These are phyloP conservation scores for Gynochthodes officinalis DNA, from an alignment of 257 asterid species.

Conservation along the genomic window DNA sequence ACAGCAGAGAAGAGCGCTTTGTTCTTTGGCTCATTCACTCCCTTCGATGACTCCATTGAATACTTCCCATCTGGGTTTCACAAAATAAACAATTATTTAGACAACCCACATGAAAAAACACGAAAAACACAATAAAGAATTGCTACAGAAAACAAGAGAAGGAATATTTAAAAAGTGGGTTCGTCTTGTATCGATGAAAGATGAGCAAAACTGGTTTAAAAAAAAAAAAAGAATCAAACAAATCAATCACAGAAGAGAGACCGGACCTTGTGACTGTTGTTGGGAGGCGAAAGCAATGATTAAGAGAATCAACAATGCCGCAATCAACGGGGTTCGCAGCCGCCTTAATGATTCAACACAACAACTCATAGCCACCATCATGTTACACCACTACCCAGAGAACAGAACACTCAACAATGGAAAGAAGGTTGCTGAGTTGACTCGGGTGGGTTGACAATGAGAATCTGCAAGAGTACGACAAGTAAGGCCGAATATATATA, in stretches of 20 bases:
- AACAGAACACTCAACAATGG: background rate
- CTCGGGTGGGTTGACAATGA: background rate
- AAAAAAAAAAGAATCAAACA: background rate
- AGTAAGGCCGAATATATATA: background rate
- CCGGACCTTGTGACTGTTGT: constrained; percentile 2
- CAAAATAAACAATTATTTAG: background rate
- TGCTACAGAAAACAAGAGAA: background rate
- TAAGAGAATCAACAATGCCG: constrained; percentile 8
- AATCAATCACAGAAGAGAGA: background rate
- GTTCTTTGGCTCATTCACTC: constrained; percentile 6
- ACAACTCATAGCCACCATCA: constrained; percentile 8
- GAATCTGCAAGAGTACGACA: background rate
- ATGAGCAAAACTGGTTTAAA: background rate
- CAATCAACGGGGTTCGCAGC: constrained; percentile 2
- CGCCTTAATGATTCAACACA: constrained; percentile 1
- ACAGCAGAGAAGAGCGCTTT: constrained; percentile 1
- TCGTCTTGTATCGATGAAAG: background rate
- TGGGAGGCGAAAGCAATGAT: constrained; percentile 6
- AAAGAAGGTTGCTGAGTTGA: constrained; percentile 6
- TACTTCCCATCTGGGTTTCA: constrained; percentile 8
- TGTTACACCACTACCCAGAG: background rate
- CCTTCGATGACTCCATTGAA: constrained; percentile 1
- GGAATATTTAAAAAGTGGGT: background rate
- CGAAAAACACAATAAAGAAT: background rate
- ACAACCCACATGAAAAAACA: background rate